A percentile compares a stretch with the other conserved stretches of the same genome.
phyloP scores from a whole-genome alignment of 352 stramenopile genomes.

The Peronosclerospora sorghi region DNA sequence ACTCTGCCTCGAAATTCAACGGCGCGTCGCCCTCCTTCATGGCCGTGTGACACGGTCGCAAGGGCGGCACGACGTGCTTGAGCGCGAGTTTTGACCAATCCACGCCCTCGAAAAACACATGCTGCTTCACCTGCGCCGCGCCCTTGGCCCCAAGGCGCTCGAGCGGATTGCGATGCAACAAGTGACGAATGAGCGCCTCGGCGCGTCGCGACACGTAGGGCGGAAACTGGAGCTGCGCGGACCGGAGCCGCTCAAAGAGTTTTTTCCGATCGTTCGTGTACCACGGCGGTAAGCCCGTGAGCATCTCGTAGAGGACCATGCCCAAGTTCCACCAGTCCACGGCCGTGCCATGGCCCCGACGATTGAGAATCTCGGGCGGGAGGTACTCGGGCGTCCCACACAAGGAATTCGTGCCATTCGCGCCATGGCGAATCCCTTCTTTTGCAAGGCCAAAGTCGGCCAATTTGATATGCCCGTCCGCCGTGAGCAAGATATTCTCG shows the following conservation, averaged over 20 bases:
- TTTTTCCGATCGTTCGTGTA: conserved; percentile 86
- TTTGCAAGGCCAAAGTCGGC: conserved; percentile 79
- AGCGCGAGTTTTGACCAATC: conserved; percentile 52
- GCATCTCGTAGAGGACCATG: conserved; percentile 78
- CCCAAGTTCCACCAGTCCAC: conserved; percentile 91
- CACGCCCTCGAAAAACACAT: conserved; percentile 72
- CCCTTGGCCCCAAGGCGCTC: conserved; percentile 61
- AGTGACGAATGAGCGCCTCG: conserved; percentile 63
- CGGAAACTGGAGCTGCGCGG: conserved; percentile 71
- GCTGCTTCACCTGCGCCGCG: conserved; percentile 51
- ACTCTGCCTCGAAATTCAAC: conserved; percentile 80
- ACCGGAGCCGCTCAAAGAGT: conserved; percentile 76
- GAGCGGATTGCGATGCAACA: conserved; percentile 68
- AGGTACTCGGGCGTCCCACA: conserved; percentile 85
- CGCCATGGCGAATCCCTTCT: conserved; percentile 58
- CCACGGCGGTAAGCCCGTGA: conserved; percentile 74
- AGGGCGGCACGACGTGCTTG: conserved; percentile 55
- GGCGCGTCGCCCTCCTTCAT: conserved; percentile 64
- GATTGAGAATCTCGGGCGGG: conserved; percentile 75
- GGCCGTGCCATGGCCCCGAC: conserved; percentile 75
- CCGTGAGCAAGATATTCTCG: conserved; percentile 66
- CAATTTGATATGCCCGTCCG: conserved; percentile 85
- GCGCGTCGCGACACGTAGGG: conserved; percentile 70
- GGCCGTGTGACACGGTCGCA: conserved; percentile 62
- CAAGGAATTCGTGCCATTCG: conserved; percentile 63